A percentile compares a stretch with the other conserved stretches of the same genome.
Conservation (phyloP, 176 grass and related monocot genomes). For the Ananas comosus region DNA sequence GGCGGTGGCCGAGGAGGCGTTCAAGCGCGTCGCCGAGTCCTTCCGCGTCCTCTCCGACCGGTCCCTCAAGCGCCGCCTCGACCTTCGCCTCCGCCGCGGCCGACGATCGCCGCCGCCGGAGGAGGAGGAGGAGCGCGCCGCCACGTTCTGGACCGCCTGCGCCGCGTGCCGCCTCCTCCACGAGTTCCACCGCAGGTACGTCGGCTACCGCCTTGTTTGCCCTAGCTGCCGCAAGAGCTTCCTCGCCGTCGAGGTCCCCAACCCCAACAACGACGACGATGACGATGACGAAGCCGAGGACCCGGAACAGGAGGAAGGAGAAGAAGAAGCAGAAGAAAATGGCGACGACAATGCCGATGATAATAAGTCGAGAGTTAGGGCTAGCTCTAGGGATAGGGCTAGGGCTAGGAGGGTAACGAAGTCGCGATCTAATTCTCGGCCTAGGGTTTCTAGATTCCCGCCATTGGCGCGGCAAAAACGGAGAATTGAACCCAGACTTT, state of each 20-base stretch:
- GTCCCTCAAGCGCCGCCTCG: constrained; percentile 12
- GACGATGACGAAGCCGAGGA: neutral
- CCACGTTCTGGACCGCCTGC: constrained; percentile 87
- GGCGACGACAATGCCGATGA: no score
- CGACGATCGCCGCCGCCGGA: no score
- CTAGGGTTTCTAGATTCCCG: constrained; percentile 9
- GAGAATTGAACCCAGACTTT: constrained; percentile 8
- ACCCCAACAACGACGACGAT: constrained; percentile 1
- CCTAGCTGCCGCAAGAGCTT: constrained; percentile 79
- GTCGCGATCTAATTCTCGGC: constrained; percentile 10
- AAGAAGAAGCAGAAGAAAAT: no score
- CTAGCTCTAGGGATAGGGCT: neutral
- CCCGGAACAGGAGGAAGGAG: no score
- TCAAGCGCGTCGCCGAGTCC: constrained; percentile 40
- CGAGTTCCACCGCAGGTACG: constrained; percentile 72
- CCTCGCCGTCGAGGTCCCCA: constrained; percentile 61
- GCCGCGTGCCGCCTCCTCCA: constrained; percentile 73
- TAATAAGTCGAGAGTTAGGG: neutral
- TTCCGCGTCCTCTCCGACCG: constrained; percentile 46
- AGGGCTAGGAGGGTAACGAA: neutral
- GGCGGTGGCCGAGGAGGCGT: constrained; percentile 43
- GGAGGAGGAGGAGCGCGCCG: neutral
- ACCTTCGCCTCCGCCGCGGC: constrained; percentile 1
- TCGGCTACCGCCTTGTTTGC: constrained; percentile 70
- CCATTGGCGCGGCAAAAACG: neutral